Percentiles rank a stretch among this genome's conserved stretches.
Conservation (phyloP, 768 basidiomycete species). For the Kwoniella newhampshirensis region DNA sequence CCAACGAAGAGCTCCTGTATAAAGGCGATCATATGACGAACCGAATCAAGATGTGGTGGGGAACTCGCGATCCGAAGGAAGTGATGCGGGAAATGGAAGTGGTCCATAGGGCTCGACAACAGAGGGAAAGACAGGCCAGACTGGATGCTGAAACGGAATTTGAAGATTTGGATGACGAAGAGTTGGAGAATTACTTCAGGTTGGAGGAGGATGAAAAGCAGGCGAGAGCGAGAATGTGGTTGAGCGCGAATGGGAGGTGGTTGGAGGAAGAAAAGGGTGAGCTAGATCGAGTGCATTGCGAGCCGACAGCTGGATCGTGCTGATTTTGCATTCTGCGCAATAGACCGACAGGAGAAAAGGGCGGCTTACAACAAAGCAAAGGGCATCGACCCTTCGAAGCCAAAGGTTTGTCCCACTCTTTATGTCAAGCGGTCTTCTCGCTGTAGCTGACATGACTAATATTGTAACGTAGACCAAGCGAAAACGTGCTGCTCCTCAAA, state of each 20-base stretch:
- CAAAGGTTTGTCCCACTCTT: slow-evolving; percentile 26
- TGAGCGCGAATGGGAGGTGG: slow-evolving; percentile 44
- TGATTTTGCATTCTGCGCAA: not conserved
- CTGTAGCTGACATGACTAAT: not conserved
- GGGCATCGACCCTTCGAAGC: slow-evolving; percentile 35
- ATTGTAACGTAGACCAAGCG: slow-evolving; percentile 19
- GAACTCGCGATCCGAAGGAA: slow-evolving; percentile 26
- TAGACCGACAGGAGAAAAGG: slow-evolving; percentile 28
- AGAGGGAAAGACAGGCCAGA: slow-evolving; percentile 29
- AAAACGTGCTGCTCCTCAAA: slow-evolving; percentile 27
- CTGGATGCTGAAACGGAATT: slow-evolving; percentile 27
- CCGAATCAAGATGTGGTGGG: slow-evolving; percentile 31
- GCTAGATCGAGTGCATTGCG: too few relatives aligned
- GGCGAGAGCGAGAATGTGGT: slow-evolving; percentile 43
- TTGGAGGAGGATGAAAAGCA: slow-evolving; percentile 40
- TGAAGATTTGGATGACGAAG: slow-evolving; percentile 45
- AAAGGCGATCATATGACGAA: slow-evolving; percentile 23
- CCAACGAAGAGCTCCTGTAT: slow-evolving; percentile 24
- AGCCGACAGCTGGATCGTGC: not conserved
- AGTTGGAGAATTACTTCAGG: slow-evolving; percentile 35
- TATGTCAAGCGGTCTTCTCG: not conserved
- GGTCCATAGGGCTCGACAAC: slow-evolving; percentile 28
- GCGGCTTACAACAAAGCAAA: slow-evolving; percentile 27
- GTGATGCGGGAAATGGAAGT: slow-evolving; percentile 30
- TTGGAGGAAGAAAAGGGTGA: slow-evolving; percentile 42